Evolutionary conservation across 2,329 filamentous ascomycete species (phyloP).

Genomic region (Aspergillaceae sp.): DNA sequence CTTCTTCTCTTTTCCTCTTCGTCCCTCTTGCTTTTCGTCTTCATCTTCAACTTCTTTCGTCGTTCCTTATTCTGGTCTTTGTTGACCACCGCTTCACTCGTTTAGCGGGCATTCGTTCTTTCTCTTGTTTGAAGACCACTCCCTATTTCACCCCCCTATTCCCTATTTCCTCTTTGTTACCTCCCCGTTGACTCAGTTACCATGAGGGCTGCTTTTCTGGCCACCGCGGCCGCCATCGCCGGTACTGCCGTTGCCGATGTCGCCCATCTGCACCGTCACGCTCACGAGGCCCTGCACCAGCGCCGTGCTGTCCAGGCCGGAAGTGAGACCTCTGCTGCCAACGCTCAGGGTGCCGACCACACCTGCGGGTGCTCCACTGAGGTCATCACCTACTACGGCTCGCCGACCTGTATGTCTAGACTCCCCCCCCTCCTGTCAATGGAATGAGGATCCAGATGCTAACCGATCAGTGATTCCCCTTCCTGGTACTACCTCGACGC

Average conservation of each 20-base stretch:
- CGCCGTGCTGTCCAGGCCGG: slow-evolving; percentile 34
- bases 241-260: slow-evolving; percentile 46
- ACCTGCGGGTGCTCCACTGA: slow-evolving; percentile 65
- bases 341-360: slow-evolving; percentile 31
- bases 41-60: slow-evolving; percentile 6
- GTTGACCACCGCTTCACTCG: slow-evolving; percentile 38
- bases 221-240: slow-evolving; percentile 47
- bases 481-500: slow-evolving; percentile 10
- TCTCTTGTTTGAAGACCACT: slow-evolving; percentile 10
- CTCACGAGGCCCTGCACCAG: slow-evolving; percentile 50
- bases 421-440: neutral
- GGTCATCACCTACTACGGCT: slow-evolving; percentile 62
- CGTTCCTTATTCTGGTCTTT: slow-evolving; percentile 4
- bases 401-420: slow-evolving; percentile 49
- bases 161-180: too few relatives aligned
- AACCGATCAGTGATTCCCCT: slow-evolving; percentile 31
- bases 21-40: slow-evolving; percentile 27
- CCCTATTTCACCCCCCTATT: too few relatives aligned
- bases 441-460: slow-evolving; percentile 7
- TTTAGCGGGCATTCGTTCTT: slow-evolving; percentile 71
- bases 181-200: slow-evolving; percentile 29
- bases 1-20: slow-evolving; percentile 4
- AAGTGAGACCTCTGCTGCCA: slow-evolving; percentile 4
- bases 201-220: slow-evolving; percentile 67
- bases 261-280: slow-evolving; percentile 48